These are phyloP conservation scores for Mortierella hygrophila DNA, from an alignment of 192 early-diverging fungal species.

Conservation along the genomic window DNA sequence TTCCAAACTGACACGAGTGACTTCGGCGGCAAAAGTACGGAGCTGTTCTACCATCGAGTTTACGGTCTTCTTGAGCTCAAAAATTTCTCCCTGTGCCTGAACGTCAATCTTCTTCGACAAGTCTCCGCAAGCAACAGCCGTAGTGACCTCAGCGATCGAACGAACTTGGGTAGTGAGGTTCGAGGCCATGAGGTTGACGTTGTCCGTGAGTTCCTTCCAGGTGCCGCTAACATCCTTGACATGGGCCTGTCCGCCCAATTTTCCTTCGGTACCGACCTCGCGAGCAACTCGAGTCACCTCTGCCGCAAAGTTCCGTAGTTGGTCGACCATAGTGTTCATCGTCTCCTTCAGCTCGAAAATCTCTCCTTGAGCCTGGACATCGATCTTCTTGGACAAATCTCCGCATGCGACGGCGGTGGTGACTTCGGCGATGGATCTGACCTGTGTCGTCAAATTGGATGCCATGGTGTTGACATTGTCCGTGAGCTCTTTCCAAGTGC, in stretches of 20 bases:
- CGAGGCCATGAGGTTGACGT: conserved; percentile 78
- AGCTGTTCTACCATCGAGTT: conserved; percentile 77
- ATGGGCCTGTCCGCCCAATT: conserved; percentile 59
- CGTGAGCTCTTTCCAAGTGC: conserved; percentile 80
- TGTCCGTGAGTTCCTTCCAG: conserved; percentile 78
- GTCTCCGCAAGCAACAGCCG: conserved; percentile 75
- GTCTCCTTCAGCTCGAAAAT: conserved; percentile 70
- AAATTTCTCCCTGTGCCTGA: conserved; percentile 72
- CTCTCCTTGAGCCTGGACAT: conserved; percentile 56
- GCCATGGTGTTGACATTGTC: conserved; percentile 80
- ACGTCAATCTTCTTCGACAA: conserved; percentile 67
- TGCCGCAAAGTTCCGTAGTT: conserved; percentile 47
- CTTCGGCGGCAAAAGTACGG: conserved; percentile 70
- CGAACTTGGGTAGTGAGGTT: conserved; percentile 75
- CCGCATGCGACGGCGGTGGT: neutral
- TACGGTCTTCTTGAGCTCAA: conserved; percentile 70
- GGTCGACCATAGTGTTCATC: conserved; percentile 65
- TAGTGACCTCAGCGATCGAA: conserved; percentile 70
- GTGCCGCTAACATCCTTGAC: conserved; percentile 69
- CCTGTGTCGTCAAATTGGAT: neutral
- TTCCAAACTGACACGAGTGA: conserved; percentile 70
- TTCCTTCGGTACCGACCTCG: conserved; percentile 73
- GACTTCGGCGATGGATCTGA: neutral
- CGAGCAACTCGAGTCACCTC: conserved; percentile 71
- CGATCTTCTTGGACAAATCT: neutral